Percentiles rank a stretch among this genome's conserved stretches.
Conservation (phyloP, 306 rosid species). For the Dalbergia oliveri region DNA sequence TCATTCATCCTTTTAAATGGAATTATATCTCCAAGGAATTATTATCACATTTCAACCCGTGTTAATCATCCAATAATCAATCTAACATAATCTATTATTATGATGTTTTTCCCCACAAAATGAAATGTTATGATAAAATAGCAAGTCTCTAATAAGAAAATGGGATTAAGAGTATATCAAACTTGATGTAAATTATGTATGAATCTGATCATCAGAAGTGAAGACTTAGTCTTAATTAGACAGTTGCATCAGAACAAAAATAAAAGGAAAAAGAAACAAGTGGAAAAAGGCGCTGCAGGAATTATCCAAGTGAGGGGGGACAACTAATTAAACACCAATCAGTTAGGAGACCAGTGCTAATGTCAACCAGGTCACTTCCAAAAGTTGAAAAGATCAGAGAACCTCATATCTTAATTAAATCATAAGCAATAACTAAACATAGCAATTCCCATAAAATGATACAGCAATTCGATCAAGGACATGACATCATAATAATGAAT, state of each 20-base stretch:
- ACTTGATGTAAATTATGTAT: background rate
- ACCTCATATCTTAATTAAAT: conserved; percentile 20
- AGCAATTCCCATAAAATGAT: conserved; percentile 38
- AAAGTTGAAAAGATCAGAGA: conserved; percentile 23
- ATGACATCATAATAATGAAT: conserved; percentile 3
- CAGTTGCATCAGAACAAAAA: background rate
- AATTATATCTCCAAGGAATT: conserved; percentile 13
- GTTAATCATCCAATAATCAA: background rate
- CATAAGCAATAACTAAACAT: conserved; percentile 47
- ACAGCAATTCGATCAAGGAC: conserved; percentile 32
- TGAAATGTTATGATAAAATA: background rate
- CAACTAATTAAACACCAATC: conserved; percentile 14
- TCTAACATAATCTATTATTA: background rate
- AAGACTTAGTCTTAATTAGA: background rate
- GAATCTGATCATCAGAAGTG: conserved; percentile 16
- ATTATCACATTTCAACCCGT: conserved; percentile 7
- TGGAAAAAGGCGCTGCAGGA: conserved; percentile 39
- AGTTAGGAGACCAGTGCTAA: conserved; percentile 25
- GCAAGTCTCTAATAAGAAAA: conserved; percentile 1
- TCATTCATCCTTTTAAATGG: background rate
- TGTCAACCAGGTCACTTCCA: conserved; percentile 48
- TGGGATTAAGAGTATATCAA: background rate
- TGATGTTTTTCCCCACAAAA: background rate
- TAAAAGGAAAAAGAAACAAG: conserved; percentile 27
- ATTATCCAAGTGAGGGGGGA: conserved; percentile 31